Percentiles rank a stretch among this genome's conserved stretches.
These are phyloP conservation scores for Fusarium metavorans DNA, from an alignment of 2,329 filamentous ascomycete genomes.

Conservation along the genomic window DNA sequence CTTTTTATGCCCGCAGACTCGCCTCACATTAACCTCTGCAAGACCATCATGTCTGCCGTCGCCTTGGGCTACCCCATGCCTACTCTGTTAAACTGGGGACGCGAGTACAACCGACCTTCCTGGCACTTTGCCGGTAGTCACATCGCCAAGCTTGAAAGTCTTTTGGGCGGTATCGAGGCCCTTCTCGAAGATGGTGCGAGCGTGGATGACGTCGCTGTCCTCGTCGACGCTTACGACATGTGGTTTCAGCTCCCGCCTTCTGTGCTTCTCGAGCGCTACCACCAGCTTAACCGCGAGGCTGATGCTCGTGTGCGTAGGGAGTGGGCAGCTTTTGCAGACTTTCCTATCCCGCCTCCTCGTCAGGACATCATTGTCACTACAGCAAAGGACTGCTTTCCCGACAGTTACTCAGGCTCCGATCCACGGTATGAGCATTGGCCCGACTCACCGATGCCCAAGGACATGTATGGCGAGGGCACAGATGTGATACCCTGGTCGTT, in stretches of 20 bases:
- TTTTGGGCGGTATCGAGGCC: constrained; percentile 47
- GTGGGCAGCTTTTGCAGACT: constrained; percentile 40
- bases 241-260: constrained; percentile 56
- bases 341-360: constrained; percentile 47
- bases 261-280: constrained; percentile 52
- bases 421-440: constrained; percentile 54
- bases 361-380: constrained; percentile 51
- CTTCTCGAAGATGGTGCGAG: constrained; percentile 40
- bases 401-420: constrained; percentile 48
- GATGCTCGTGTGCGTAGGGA: constrained; percentile 43
- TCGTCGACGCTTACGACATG: constrained; percentile 55
- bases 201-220: constrained; percentile 50
- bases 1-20: constrained; percentile 55
- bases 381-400: constrained; percentile 53
- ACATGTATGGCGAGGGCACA: constrained; percentile 51
- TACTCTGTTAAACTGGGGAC: constrained; percentile 52
- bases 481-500: constrained; percentile 45
- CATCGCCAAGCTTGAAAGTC: constrained; percentile 53
- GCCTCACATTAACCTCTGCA: constrained; percentile 54
- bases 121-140: constrained; percentile 55
- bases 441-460: constrained; percentile 48
- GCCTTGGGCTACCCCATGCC: constrained; percentile 54
- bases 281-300: constrained; percentile 50
- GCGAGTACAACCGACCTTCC: constrained; percentile 52
- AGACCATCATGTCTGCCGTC: constrained; percentile 53